Evolutionary conservation across 768 basidiomycete genomes (phyloP).

Genomic region (Trichaptum fuscoviolaceum): DNA sequence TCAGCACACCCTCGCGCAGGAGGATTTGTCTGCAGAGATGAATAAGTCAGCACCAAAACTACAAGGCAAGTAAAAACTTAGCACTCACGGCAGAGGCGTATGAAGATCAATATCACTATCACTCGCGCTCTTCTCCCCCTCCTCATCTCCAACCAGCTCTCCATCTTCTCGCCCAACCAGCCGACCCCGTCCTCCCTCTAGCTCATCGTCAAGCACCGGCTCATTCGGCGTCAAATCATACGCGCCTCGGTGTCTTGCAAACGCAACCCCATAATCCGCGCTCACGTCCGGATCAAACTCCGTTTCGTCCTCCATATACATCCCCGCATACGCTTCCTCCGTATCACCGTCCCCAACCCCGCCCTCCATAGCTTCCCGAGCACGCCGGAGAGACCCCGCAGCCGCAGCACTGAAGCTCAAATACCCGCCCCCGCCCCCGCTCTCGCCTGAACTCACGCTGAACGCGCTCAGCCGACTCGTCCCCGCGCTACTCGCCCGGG

Average conservation of each 20-base stretch:
- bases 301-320: not conserved
- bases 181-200: conserved; percentile 6
- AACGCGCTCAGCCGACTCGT: not conserved
- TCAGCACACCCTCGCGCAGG: conserved; percentile 61
- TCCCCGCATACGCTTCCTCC: not conserved
- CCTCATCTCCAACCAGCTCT: conserved; percentile 21
- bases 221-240: conserved; percentile 14
- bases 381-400: too few species aligned
- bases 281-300: conserved; percentile 19
- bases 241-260: not conserved
- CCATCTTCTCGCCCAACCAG: not conserved
- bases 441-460: not conserved
- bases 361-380: not conserved
- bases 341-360: not conserved
- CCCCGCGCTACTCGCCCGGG: not conserved
- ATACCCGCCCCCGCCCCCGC: not conserved
- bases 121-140: conserved; percentile 36
- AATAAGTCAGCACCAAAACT: conserved; percentile 2
- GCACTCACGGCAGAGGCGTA: conserved; percentile 61
- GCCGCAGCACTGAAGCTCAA: not conserved
- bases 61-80: conserved; percentile 7
- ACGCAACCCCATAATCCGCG: conserved; percentile 20
- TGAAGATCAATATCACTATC: conserved; percentile 66
- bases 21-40: conserved; percentile 47
- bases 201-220: conserved; percentile 12